Evolutionary conservation across 208 protist species (phyloP).

Genomic region (Naegleria gruberi): DNA sequence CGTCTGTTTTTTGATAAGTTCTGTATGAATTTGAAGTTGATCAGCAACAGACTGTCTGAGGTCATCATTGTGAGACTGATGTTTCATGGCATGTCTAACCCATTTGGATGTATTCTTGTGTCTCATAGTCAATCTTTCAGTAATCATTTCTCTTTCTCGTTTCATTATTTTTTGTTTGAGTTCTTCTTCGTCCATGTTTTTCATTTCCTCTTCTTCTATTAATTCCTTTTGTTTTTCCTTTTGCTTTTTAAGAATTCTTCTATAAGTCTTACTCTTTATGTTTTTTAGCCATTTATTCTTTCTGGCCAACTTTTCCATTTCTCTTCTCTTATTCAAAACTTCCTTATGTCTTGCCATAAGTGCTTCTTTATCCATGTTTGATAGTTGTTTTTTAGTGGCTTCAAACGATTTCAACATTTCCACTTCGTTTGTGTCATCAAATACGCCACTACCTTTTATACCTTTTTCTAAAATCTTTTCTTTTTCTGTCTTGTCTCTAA

Average conservation of each 20-base stretch:
- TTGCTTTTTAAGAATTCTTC: neutral
- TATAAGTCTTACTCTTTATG: neutral
- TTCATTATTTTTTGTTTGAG: neutral
- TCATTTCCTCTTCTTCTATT: neutral
- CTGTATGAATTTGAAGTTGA: neutral
- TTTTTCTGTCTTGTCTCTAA: neutral
- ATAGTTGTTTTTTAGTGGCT: neutral
- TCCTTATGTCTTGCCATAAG: neutral
- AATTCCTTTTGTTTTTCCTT: neutral
- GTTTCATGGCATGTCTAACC: neutral
- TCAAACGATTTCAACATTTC: neutral
- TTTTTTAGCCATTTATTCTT: neutral
- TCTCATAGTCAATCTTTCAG: neutral
- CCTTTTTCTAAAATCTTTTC: neutral
- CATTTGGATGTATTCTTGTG: conserved; percentile 9
- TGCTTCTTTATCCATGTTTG: neutral
- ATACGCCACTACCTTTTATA: neutral
- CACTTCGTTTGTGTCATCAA: neutral
- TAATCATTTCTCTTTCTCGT: neutral
- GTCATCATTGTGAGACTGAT: neutral
- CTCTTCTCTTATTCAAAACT: neutral
- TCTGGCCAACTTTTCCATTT: neutral
- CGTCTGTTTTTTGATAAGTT: neutral
- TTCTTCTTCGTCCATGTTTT: conserved; percentile 5
- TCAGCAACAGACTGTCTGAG: neutral